Evolutionary conservation across 2,329 filamentous ascomycete species (phyloP), one percentile per base, ranked within the genome.

Genomic region (Emydomyces testavorans): DNA sequence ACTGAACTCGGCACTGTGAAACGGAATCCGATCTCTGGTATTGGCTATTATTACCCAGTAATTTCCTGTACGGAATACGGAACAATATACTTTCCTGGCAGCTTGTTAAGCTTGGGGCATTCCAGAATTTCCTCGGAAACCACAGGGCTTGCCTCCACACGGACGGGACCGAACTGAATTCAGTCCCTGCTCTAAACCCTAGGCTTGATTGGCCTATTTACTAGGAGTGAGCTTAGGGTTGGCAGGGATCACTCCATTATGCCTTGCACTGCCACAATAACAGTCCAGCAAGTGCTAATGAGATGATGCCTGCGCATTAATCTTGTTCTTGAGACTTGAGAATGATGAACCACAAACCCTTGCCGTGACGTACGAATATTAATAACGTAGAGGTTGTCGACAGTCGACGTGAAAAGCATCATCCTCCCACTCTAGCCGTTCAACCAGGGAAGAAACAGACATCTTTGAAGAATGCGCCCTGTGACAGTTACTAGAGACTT

Each of bases 241-340:
- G 29, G 10, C 28, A 36, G 42, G 34, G 42, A 21, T n/a, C n/a
- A n/a, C n/a, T n/a, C n/a, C n/a, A n/a, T n/a, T n/a, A n/a, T n/a
- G n/a, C n/a, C n/a, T 46, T 46, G 43, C 43, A 46, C 43, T 46
- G 43, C 43, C 43, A 46, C 43, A 38, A 37, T 37, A 20, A 36
- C 31, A 31, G 16, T 28, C n/a, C 6, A 16, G 4, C 6, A 31
- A n/a, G 23, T 23, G 2, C 20, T 23, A 26, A 34, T 23, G 18
- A 13, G 29, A 32, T 32, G 29, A 32, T 35, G 32, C 6, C 13
- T n/a, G 15, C 15, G 15, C n/a, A n/a, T n/a, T n/a, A n/a, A n/a
- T n/a, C n/a, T n/a, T n/a, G n/a, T n/a, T n/a, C n/a, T n/a, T n/a
- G n/a, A n/a, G n/a, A n/a, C n/a, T n/a, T n/a, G n/a, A n/a, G n/a